Evolutionary conservation across 257 asterid species (phyloP), one percentile per base, ranked within the genome.

Genomic region (Ligustrum vulgare): DNA sequence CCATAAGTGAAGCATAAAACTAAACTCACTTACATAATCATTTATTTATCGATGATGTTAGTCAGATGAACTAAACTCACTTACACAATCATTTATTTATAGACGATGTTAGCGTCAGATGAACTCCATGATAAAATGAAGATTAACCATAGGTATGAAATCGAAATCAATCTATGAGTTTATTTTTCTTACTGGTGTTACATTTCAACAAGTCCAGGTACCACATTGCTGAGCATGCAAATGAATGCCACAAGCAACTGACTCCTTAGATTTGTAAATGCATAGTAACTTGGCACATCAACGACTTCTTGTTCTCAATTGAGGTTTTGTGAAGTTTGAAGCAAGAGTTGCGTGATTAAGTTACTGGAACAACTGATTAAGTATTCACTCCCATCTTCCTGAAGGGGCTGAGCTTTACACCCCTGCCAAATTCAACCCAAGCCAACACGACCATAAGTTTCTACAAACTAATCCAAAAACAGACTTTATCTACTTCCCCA

Each of bases 351-450:
- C 77, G 71, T 70, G 56, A 34, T 33, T 47, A 73, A 62, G 41
- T 79, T 68, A 76, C 34, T 77, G 75, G 69, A 82, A 68, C 37
- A 82, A 82, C 65, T 16, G 72, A 72, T 68, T 63, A 34, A 63
- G 74, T 72, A 72, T 47, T 68, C 86, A 56, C 72, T 73, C 73
- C 77, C 76, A 75, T 73, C 87, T 79, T 81, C 85, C 70, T 72
- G 81, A 66, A 80, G 84, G 81, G 80, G 73, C 74, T 86, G 76
- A 73, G 80, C 75, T 67, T 80, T 82, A 89, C 51, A 82, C 84
- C 85, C 96, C 98, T 87, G 96, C 82, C 87, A 89, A 83, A 88
- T 84, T 80, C 88, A 86, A 84, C 83, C 80, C 84, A 79, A 79
- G 77, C 84, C 79, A 80, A 83, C 82, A 71, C 87, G 81, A 72